Evolutionary conservation across 768 basidiomycete species (phyloP).

Genomic region (Steccherinum ochraceum): DNA sequence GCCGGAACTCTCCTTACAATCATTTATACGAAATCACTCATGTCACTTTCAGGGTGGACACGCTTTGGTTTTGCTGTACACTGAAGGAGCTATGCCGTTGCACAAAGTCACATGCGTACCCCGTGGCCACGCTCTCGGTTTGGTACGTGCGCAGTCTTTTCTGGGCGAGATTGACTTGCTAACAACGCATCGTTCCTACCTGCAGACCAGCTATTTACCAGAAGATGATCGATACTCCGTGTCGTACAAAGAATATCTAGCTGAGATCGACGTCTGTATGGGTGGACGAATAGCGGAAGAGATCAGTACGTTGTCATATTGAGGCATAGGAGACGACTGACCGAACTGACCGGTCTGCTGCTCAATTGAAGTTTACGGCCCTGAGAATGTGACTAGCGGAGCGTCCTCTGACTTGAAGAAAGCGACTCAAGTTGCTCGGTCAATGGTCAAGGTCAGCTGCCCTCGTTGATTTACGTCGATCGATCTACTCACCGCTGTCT

Average conservation of each 20-base stretch:
- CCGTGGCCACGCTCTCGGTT: conserved; percentile 87
- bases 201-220: conserved; percentile 67
- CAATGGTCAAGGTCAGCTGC: conserved; percentile 80
- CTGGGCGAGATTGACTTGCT: no score
- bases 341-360: no score
- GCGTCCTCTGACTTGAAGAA: conserved; percentile 81
- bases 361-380: conserved; percentile 74
- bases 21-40: background rate
- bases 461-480: conserved; percentile 1
- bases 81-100: conserved; percentile 91
- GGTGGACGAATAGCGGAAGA: conserved; percentile 96
- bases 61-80: conserved; percentile 91
- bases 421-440: conserved; percentile 73
- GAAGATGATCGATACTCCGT: conserved; percentile 71
- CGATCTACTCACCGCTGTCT: conserved; percentile 1
- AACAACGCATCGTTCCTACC: background rate
- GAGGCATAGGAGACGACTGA: conserved; percentile 2
- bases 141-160: conserved; percentile 59
- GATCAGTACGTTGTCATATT: conserved; percentile 46
- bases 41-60: conserved; percentile 65
- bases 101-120: conserved; percentile 98
- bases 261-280: conserved; percentile 85
- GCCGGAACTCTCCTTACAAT: background rate
- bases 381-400: conserved; percentile 85
- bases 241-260: conserved; percentile 67